Conservation (phyloP, 2,329 filamentous ascomycete genomes). For the Hypoxylon sp. region DNA sequence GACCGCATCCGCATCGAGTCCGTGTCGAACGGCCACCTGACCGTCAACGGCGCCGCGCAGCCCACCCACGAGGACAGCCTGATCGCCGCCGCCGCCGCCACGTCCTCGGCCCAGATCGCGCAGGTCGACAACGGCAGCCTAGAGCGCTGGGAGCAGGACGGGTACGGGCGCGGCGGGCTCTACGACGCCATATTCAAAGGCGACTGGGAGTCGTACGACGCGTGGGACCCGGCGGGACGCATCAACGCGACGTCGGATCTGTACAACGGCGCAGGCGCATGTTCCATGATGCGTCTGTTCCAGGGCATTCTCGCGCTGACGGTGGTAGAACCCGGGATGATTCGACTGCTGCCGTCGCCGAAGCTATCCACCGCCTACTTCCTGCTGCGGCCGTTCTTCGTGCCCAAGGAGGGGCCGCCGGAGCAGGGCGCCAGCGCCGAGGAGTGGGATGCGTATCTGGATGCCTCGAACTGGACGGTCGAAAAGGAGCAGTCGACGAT, state of each 20-base stretch:
- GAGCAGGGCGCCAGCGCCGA: constrained; percentile 45
- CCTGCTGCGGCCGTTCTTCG: constrained; percentile 65
- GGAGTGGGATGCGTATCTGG: constrained; percentile 64
- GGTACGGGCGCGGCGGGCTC: constrained; percentile 70
- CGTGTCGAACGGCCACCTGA: constrained; percentile 53
- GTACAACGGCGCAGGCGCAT: constrained; percentile 69
- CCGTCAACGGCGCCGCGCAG: constrained; percentile 46
- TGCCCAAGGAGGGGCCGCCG: constrained; percentile 58
- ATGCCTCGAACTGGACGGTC: constrained; percentile 55
- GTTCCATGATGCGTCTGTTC: constrained; percentile 70
- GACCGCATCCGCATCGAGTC: constrained; percentile 76
- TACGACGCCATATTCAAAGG: constrained; percentile 67
- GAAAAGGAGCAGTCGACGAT: constrained; percentile 65
- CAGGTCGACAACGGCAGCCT: constrained; percentile 78
- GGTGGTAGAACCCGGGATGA: constrained; percentile 62
- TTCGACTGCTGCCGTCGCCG: constrained; percentile 60
- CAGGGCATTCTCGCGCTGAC: constrained; percentile 67
- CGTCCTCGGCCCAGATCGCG: constrained; percentile 67
- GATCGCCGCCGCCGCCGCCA: constrained; percentile 48
- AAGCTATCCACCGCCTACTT: constrained; percentile 63
- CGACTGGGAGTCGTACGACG: constrained; percentile 67
- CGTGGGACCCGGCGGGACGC: constrained; percentile 66
- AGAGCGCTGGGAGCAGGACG: constrained; percentile 77
- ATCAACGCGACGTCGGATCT: constrained; percentile 66
- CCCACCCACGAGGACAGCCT: constrained; percentile 48